Percentiles rank a stretch among this genome's conserved stretches.
phyloP scores from a whole-genome alignment of 192 early-diverging fungal genomes.

The Coemansia sp. region DNA sequence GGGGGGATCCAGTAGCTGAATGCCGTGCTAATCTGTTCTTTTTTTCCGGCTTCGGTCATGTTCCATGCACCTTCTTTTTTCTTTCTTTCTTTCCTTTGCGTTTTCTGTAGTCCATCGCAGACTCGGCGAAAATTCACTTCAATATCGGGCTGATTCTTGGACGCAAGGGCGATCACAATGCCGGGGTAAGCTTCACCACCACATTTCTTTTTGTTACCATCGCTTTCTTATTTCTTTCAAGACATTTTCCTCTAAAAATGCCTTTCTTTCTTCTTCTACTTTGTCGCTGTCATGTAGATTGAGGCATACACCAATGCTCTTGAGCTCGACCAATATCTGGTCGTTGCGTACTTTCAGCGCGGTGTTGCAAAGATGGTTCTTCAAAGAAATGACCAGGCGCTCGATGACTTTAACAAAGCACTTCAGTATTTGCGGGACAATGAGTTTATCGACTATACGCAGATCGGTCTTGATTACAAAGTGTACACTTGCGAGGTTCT shows the following conservation, averaged over 20 bases:
- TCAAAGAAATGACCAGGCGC: constrained; percentile 69
- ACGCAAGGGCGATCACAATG: constrained; percentile 69
- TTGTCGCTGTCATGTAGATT: constrained; percentile 59
- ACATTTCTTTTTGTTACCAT: not conserved
- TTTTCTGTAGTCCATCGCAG: constrained; percentile 63
- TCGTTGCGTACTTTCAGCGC: constrained; percentile 91
- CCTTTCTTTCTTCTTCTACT: not conserved
- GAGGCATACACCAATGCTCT: constrained; percentile 72
- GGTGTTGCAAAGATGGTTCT: constrained; percentile 81
- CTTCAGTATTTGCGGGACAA: constrained; percentile 80
- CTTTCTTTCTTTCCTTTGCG: constrained; percentile 7
- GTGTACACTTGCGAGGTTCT: constrained; percentile 86
- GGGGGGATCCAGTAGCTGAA: too few relatives aligned
- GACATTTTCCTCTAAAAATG: not conserved
- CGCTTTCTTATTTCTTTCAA: not conserved
- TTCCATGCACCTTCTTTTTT: constrained; percentile 6
- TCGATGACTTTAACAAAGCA: constrained; percentile 80
- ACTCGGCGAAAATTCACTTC: constrained; percentile 94
- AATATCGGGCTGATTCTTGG: constrained; percentile 88
- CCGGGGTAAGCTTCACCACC: constrained; percentile 70
- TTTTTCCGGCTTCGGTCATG: constrained; percentile 9
- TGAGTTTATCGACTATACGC: constrained; percentile 91
- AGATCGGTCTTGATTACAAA: constrained; percentile 90
- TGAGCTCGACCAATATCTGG: constrained; percentile 82
- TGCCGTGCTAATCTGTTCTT: constrained; percentile 2